A percentile compares a stretch with the other conserved stretches of the same genome.
phyloP scores from a whole-genome alignment of 495 filamentous ascomycete genomes.

The Podospora sp. region DNA sequence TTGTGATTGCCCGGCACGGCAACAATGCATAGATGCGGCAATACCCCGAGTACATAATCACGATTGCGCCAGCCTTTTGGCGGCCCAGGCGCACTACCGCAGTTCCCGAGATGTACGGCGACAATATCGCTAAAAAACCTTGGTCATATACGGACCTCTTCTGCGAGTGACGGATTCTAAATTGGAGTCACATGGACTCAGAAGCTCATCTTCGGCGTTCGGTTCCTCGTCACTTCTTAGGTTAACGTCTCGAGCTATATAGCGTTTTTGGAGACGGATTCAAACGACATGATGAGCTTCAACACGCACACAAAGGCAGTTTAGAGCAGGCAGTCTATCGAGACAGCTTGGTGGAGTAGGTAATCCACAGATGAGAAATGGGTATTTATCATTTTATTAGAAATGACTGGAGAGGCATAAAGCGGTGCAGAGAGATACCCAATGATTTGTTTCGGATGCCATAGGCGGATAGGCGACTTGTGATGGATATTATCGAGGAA shows the following conservation, averaged over 20 bases:
- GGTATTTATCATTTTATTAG: conserved; percentile 7
- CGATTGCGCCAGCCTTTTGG: not conserved
- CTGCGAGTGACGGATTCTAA: not conserved
- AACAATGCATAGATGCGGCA: not conserved
- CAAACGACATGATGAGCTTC: not conserved
- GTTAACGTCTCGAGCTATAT: not conserved
- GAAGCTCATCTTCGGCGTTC: not conserved
- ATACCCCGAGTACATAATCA: not conserved
- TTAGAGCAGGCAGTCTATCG: not conserved
- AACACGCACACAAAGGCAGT: not conserved
- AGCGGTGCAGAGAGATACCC: conserved; percentile 4
- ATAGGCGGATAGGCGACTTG: not conserved
- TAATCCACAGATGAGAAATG: not conserved
- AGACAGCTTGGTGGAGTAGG: not conserved
- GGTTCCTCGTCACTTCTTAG: not conserved
- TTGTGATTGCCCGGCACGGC: not conserved
- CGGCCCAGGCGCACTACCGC: not conserved
- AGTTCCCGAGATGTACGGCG: not conserved
- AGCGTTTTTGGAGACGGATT: not conserved
- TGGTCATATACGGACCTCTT: not conserved
- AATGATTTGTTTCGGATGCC: conserved; percentile 1
- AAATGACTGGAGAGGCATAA: conserved; percentile 5
- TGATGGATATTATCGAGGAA: not conserved
- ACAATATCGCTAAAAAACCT: not conserved
- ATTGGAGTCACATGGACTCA: not conserved